Base-by-base conservation (phyloP, 2,329 filamentous ascomycete genomes). In the Epichloe baconii region DNA sequence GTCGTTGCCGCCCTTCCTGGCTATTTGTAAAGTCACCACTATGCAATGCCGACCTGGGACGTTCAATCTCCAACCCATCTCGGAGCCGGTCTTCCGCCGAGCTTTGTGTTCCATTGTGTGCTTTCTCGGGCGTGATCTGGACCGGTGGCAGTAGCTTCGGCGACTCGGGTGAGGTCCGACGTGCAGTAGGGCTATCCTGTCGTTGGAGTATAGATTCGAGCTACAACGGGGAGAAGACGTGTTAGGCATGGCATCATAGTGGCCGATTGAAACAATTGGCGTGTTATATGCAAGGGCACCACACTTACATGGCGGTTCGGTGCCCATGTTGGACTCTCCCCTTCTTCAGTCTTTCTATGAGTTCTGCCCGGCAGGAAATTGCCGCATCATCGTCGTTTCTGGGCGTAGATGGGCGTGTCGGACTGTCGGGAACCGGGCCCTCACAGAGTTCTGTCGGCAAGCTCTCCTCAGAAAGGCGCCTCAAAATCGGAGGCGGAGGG, bases 341-440 rank as follows among this genome's bases (percentile, higher is more conserved):
- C 65, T 79, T 80, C 70, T 96, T 96, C 57, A 96, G 76, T 56
- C 83, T 78, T 66, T 89, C 80, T 52, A 97, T 96, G 59, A 95
- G 72, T 66, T 90, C 85, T 52, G 81, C 80, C 56, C 90, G 78
- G 64, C 88, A 82, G 17, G 73, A 75, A 37, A 71, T 73, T 12
- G 68, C 59, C 26, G 53, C 53, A 15, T 61, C 62, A 47, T 60
- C 58, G 23, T 63, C 58, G 35, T 26, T 51, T 15, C 54, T 55
- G 6, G 59, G 59, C 12, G 56, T 58, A 23, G 54, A 44, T 10
- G 65, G 56, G 35, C 52, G 57, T 26, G 50, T 54, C 15, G 70
- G 71, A 47, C 66, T 72, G 44, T 76, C 73, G 26, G 63, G 65
- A 15, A 82, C 44, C 1, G 72, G 78, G 0, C 78, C 79, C 51